Conservation (phyloP, 345 rosid genomes). For the Camelina neglecta region DNA sequence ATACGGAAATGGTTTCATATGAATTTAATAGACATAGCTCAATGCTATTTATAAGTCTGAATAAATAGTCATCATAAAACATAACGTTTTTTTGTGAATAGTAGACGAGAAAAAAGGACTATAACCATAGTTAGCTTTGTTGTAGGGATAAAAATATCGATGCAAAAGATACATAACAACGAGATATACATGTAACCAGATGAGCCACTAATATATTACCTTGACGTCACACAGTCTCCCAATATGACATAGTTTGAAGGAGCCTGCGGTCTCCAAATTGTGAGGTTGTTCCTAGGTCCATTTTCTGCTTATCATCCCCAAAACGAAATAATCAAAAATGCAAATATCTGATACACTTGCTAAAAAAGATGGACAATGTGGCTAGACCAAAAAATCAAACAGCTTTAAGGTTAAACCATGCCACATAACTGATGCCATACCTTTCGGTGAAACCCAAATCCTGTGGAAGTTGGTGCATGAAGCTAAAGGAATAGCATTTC, state of each 20-base stretch:
- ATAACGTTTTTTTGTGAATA: not conserved
- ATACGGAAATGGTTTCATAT: constrained; percentile 18
- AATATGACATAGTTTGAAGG: constrained; percentile 92
- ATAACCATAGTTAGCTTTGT: constrained; percentile 8
- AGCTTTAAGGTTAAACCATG: constrained; percentile 26
- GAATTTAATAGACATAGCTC: constrained; percentile 17
- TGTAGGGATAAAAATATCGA: constrained; percentile 11
- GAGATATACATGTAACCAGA: constrained; percentile 33
- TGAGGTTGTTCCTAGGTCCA: constrained; percentile 73
- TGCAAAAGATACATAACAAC: constrained; percentile 34
- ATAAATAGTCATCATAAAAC: constrained; percentile 14
- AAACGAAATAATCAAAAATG: constrained; percentile 9
- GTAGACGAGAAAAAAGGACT: not conserved
- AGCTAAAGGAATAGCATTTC: constrained; percentile 81
- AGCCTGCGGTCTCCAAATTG: constrained; percentile 97
- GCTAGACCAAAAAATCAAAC: constrained; percentile 15
- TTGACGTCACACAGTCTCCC: constrained; percentile 98
- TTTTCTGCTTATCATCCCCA: constrained; percentile 58
- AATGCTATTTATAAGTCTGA: constrained; percentile 19
- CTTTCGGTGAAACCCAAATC: constrained; percentile 91
- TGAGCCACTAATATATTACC: constrained; percentile 51
- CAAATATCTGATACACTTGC: constrained; percentile 25
- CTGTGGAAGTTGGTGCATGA: constrained; percentile 84
- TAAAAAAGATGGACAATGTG: constrained; percentile 22
- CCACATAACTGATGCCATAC: constrained; percentile 49